Conservation (phyloP, 1,284 basidiomycete species). For the Microbotryum scabiosae region DNA sequence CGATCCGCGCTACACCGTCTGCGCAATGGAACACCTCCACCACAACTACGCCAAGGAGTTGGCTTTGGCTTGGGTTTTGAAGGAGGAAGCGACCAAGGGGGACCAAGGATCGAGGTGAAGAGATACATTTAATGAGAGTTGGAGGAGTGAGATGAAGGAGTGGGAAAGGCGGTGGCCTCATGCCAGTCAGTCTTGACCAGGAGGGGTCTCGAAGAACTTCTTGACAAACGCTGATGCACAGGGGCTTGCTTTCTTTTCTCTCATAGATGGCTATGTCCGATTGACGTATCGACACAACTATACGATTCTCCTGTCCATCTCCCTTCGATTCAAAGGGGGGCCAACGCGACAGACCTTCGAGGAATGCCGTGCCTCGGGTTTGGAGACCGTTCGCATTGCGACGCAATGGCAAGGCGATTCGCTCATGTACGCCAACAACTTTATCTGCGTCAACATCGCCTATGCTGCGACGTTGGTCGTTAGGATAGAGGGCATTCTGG, state of each 20-base stretch:
- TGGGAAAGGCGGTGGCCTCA: constrained; percentile 13
- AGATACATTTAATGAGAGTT: constrained; percentile 13
- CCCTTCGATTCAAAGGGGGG: constrained; percentile 18
- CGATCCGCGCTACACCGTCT: constrained; percentile 13
- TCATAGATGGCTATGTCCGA: constrained; percentile 6
- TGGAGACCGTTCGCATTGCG: constrained; percentile 17
- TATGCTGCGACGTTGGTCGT: constrained; percentile 4
- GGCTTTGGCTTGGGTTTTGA: background rate
- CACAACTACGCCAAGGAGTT: constrained; percentile 13
- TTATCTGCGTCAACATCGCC: constrained; percentile 23
- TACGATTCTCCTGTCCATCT: constrained; percentile 22
- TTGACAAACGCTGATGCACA: background rate
- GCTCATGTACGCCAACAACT: constrained; percentile 10
- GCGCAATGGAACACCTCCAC: constrained; percentile 16
- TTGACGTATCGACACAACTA: constrained; percentile 19
- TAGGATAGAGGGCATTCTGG: too few species aligned
- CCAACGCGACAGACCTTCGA: constrained; percentile 20
- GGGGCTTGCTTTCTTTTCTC: background rate
- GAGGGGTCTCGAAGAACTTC: background rate
- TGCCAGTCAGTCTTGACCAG: constrained; percentile 4
- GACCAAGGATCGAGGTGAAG: constrained; percentile 3
- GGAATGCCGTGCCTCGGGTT: constrained; percentile 16
- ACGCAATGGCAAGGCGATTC: constrained; percentile 12
- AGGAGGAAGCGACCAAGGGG: background rate
- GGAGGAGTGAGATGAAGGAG: constrained; percentile 6